phyloP scores from a whole-genome alignment of 2,329 filamentous ascomycete species.

The Proliferodiscus dingleyae region DNA sequence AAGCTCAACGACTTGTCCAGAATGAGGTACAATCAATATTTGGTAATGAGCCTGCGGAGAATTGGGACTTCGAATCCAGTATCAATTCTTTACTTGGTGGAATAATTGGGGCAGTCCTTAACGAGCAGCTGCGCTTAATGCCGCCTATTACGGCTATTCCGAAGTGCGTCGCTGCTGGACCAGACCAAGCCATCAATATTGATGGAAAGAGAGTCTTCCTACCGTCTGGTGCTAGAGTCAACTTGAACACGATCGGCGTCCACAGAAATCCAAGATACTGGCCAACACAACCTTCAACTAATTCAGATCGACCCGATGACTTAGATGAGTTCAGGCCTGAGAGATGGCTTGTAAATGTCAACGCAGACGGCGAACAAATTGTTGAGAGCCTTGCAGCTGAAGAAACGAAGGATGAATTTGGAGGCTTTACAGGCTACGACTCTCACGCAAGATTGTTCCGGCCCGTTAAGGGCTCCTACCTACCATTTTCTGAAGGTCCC shows the following conservation, averaged over 20 bases:
- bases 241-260: conserved; percentile 48
- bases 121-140: conserved; percentile 69
- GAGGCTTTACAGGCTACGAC: conserved; percentile 55
- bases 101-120: conserved; percentile 70
- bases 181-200: conserved; percentile 54
- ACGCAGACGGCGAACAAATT: conserved; percentile 20
- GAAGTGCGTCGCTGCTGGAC: conserved; percentile 50
- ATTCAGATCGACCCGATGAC: conserved; percentile 45
- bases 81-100: conserved; percentile 62
- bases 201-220: conserved; percentile 54
- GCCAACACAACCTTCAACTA: conserved; percentile 42
- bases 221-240: conserved; percentile 52
- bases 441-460: conserved; percentile 53
- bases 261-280: conserved; percentile 71
- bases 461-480: conserved; percentile 56
- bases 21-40: conserved; percentile 64
- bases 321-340: conserved; percentile 66
- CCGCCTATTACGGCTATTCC: conserved; percentile 69
- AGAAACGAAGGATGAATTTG: conserved; percentile 48
- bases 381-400: conserved; percentile 21
- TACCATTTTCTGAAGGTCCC: conserved; percentile 55
- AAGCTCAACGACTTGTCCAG: conserved; percentile 62
- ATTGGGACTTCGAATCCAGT: conserved; percentile 67
- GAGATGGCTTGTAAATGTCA: conserved; percentile 56
- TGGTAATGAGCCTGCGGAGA: conserved; percentile 48